Percentiles rank a stretch among this genome's conserved stretches.
Conservation (phyloP, 2,329 filamentous ascomycete species). For the Ophiostoma pallidulum region DNA sequence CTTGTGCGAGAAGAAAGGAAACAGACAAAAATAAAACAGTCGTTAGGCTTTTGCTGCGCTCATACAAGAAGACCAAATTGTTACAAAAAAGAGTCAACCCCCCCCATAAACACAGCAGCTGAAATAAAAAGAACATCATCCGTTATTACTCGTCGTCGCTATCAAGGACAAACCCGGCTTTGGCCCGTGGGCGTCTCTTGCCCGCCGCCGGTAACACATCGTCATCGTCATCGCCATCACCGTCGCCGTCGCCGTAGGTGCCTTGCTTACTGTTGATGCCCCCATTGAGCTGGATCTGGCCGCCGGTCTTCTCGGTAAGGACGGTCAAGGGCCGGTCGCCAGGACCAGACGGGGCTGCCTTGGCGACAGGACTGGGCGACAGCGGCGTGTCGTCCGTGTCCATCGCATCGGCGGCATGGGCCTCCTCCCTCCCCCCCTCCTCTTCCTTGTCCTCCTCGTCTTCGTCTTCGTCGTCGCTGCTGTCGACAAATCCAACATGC, state of each 20-base stretch:
- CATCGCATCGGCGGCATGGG: too few species aligned
- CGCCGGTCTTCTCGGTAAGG: conserved; percentile 10
- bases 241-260: too few species aligned
- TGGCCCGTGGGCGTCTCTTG: conserved; percentile 34
- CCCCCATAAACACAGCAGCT: too few species aligned
- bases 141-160: conserved; percentile 49
- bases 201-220: conserved; percentile 29
- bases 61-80: too few species aligned
- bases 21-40: too few species aligned
- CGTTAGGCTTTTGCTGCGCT: too few species aligned
- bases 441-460: conserved; percentile 16
- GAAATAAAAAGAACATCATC: too few species aligned
- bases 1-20: too few species aligned
- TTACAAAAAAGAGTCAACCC: too few species aligned
- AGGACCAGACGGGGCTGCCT: conserved; percentile 8
- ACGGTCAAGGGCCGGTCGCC: conserved; percentile 10
- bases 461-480: conserved; percentile 21
- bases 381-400: conserved; percentile 29
- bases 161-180: conserved; percentile 48
- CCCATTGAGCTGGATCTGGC: conserved; percentile 7
- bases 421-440: too few species aligned
- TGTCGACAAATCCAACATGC: conserved; percentile 19
- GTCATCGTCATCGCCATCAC: conserved; percentile 28
- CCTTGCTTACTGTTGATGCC: conserved; percentile 1
- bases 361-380: conserved; percentile 30